phyloP scores from a whole-genome alignment of 2,329 filamentous ascomycete species.

The Phaeoacremonium minimum region DNA sequence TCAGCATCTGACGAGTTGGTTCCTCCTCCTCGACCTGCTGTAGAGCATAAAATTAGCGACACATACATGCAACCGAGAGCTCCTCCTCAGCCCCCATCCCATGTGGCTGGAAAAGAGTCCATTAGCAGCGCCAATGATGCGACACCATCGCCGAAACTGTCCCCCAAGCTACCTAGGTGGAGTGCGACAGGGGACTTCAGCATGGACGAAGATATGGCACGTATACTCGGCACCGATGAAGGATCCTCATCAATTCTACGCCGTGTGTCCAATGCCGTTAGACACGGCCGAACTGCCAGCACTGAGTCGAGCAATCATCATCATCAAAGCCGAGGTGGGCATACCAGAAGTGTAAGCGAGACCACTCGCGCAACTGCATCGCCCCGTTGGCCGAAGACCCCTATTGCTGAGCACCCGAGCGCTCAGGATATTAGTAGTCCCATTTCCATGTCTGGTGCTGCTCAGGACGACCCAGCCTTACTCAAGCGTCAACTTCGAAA shows the following conservation, averaged over 20 bases:
- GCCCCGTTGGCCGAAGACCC: slow-evolving; percentile 67
- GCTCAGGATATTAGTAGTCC: slow-evolving; percentile 68
- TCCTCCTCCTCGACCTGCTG: slow-evolving; percentile 19
- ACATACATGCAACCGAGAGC: slow-evolving; percentile 55
- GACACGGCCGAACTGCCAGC: slow-evolving; percentile 87
- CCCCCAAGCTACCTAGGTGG: slow-evolving; percentile 67
- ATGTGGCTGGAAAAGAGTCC: slow-evolving; percentile 41
- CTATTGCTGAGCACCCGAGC: slow-evolving; percentile 47
- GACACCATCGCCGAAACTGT: slow-evolving; percentile 43
- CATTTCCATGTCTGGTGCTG: slow-evolving; percentile 53
- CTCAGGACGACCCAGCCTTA: slow-evolving; percentile 57
- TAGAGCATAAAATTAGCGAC: slow-evolving; percentile 40
- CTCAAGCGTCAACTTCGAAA: slow-evolving; percentile 73
- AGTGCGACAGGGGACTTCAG: slow-evolving; percentile 83
- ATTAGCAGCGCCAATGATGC: slow-evolving; percentile 31
- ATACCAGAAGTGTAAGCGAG: slow-evolving; percentile 62
- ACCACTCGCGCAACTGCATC: slow-evolving; percentile 62
- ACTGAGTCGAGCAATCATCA: slow-evolving; percentile 50
- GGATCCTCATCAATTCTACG: slow-evolving; percentile 76
- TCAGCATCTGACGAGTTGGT: slow-evolving; percentile 17
- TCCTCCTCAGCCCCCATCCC: slow-evolving; percentile 48
- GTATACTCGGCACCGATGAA: slow-evolving; percentile 77
- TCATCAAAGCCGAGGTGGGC: slow-evolving; percentile 37
- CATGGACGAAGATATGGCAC: slow-evolving; percentile 92
- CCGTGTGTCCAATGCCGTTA: slow-evolving; percentile 87